These are phyloP conservation scores for Atkinsonella hypoxylon DNA, from an alignment of 2,329 filamentous ascomycete species.

Conservation along the genomic window DNA sequence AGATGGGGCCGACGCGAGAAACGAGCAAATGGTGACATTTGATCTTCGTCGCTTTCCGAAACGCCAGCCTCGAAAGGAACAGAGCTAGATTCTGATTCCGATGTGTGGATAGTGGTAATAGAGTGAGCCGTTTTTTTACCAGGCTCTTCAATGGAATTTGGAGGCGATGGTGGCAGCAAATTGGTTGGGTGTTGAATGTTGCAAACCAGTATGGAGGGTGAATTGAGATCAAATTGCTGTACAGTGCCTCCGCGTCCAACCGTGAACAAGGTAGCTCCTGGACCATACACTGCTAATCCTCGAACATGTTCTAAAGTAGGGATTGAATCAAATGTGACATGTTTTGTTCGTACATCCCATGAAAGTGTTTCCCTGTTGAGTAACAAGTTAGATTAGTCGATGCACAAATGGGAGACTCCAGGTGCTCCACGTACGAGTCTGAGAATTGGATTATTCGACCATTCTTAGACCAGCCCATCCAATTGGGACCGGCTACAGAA, in stretches of 20 bases:
- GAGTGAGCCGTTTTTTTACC: slow-evolving; percentile 37
- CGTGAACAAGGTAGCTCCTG: slow-evolving; percentile 85
- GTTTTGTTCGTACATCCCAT: slow-evolving; percentile 98
- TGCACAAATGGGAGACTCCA: not conserved
- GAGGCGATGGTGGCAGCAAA: slow-evolving; percentile 67
- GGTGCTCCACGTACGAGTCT: slow-evolving; percentile 57
- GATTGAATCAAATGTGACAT: slow-evolving; percentile 80
- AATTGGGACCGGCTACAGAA: slow-evolving; percentile 66
- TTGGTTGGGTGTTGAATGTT: slow-evolving; percentile 80
- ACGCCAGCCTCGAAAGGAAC: slow-evolving; percentile 45
- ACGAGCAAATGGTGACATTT: slow-evolving; percentile 62
- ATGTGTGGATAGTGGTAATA: slow-evolving; percentile 34
- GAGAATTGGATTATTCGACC: slow-evolving; percentile 88
- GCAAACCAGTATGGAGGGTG: slow-evolving; percentile 65
- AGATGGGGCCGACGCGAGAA: slow-evolving; percentile 58
- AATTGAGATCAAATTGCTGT: slow-evolving; percentile 91
- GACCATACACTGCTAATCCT: slow-evolving; percentile 78
- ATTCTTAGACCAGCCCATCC: slow-evolving; percentile 98
- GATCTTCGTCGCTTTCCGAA: slow-evolving; percentile 68
- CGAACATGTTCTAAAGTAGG: slow-evolving; percentile 72
- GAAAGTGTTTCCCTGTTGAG: slow-evolving; percentile 65
- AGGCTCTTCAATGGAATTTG: slow-evolving; percentile 67
- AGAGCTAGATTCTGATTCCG: slow-evolving; percentile 42
- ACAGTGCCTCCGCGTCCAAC: slow-evolving; percentile 78
- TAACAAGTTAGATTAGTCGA: too few species aligned